Conservation (phyloP, 2,329 filamentous ascomycete species). For the Didymella arachidicola region DNA sequence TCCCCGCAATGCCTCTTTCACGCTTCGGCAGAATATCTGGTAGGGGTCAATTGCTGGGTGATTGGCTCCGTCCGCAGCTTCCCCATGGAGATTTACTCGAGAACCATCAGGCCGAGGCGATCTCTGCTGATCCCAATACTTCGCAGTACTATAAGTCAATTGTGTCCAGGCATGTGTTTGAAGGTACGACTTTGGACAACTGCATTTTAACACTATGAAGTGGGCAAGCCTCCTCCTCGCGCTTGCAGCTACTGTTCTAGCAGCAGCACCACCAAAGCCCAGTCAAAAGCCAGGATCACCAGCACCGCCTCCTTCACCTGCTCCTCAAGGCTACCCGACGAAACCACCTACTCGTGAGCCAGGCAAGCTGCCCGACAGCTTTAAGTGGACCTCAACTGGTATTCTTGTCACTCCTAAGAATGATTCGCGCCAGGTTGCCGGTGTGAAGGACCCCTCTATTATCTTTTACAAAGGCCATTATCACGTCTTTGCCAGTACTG, state of each 20-base stretch:
- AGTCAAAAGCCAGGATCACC: slow-evolving; percentile 1
- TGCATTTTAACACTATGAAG: neutral
- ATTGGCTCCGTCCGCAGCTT: neutral
- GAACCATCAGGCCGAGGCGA: neutral
- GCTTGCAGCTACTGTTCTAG: slow-evolving; percentile 3
- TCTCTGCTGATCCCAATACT: neutral
- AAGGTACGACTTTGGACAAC: neutral
- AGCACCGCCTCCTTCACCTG: neutral
- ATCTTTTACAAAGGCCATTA: slow-evolving; percentile 51
- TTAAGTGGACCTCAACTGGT: slow-evolving; percentile 5
- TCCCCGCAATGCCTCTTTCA: neutral
- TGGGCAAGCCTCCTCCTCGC: slow-evolving; percentile 2
- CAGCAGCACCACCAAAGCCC: slow-evolving; percentile 1
- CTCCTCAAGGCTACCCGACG: neutral
- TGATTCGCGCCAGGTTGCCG: slow-evolving; percentile 37
- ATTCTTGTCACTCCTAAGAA: slow-evolving; percentile 34
- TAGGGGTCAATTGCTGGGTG: neutral
- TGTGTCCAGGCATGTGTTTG: neutral
- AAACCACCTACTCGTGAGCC: neutral
- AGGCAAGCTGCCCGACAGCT: slow-evolving; percentile 2
- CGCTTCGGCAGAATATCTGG: neutral
- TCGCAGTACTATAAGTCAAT: neutral
- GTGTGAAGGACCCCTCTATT: slow-evolving; percentile 49
- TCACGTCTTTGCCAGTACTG: slow-evolving; percentile 54
- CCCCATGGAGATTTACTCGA: neutral